These are phyloP conservation scores for Colletotrichum sp. DNA, from an alignment of 2,329 filamentous ascomycete species.

Conservation along the genomic window DNA sequence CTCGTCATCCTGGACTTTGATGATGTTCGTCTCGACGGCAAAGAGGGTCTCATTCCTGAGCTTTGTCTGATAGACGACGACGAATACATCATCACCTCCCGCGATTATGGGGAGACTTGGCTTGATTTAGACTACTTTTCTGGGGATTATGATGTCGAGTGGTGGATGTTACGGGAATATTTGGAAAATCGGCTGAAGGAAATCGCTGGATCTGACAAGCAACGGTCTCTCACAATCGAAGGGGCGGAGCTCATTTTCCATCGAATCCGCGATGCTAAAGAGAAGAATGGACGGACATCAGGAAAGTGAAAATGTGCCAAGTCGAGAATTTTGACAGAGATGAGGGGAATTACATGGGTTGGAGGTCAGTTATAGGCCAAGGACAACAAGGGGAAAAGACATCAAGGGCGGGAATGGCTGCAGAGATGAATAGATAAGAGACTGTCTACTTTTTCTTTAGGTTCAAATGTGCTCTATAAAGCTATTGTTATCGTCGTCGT, in stretches of 20 bases:
- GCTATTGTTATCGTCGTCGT: neutral
- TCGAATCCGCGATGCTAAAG: neutral
- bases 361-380: neutral
- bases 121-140: neutral
- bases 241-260: neutral
- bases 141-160: neutral
- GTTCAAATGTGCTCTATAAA: neutral
- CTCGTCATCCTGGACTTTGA: neutral
- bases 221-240: neutral
- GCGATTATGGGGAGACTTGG: neutral
- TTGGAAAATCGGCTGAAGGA: neutral
- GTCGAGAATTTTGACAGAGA: neutral
- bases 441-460: neutral
- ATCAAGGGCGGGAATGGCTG: neutral
- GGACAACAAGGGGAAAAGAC: neutral
- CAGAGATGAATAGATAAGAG: neutral
- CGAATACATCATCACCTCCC: neutral
- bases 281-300: fast-evolving
- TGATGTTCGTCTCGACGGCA: neutral
- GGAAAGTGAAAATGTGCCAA: neutral
- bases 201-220: neutral
- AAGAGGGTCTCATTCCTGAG: neutral
- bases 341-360: fast-evolving
- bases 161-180: neutral
- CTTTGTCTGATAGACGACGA: neutral